Conservation (phyloP, 2,329 filamentous ascomycete genomes). For the Fusarium papillatum region DNA sequence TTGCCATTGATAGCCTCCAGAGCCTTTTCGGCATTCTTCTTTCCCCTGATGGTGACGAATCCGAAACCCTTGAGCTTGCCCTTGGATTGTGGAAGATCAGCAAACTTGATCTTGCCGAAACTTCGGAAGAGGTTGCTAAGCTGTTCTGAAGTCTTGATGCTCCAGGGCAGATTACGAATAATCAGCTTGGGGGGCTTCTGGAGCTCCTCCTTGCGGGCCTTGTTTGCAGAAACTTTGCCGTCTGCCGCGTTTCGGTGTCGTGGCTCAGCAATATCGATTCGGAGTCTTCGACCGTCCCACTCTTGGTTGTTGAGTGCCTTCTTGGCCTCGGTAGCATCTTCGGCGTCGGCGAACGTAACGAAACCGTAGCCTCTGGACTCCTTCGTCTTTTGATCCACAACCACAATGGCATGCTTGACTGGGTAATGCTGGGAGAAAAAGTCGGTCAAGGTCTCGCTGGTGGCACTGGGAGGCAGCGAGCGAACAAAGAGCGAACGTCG, state of each 20-base stretch:
- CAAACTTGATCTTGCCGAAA: slow-evolving; percentile 92
- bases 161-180: slow-evolving; percentile 96
- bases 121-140: slow-evolving; percentile 84
- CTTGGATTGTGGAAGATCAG: slow-evolving; percentile 85
- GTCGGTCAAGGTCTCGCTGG: slow-evolving; percentile 85
- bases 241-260: slow-evolving; percentile 77
- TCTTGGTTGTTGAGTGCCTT: slow-evolving; percentile 84
- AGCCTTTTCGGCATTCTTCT: slow-evolving; percentile 92
- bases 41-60: slow-evolving; percentile 89
- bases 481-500: slow-evolving; percentile 90
- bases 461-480: slow-evolving; percentile 83
- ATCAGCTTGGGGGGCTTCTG: slow-evolving; percentile 82
- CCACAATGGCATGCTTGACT: slow-evolving; percentile 95
- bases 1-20: slow-evolving; percentile 90
- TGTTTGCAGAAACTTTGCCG: slow-evolving; percentile 56
- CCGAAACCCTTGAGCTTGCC: slow-evolving; percentile 89
- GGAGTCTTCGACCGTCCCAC: slow-evolving; percentile 85
- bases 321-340: slow-evolving; percentile 87
- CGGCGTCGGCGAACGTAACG: slow-evolving; percentile 94
- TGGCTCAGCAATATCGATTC: slow-evolving; percentile 89
- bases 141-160: slow-evolving; percentile 88
- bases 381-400: slow-evolving; percentile 88
- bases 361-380: slow-evolving; percentile 94
- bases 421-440: slow-evolving; percentile 96
- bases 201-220: slow-evolving; percentile 69